Evolutionary conservation across 371 early-diverging fungal genomes (phyloP).

Genomic region (Mucor indicus): DNA sequence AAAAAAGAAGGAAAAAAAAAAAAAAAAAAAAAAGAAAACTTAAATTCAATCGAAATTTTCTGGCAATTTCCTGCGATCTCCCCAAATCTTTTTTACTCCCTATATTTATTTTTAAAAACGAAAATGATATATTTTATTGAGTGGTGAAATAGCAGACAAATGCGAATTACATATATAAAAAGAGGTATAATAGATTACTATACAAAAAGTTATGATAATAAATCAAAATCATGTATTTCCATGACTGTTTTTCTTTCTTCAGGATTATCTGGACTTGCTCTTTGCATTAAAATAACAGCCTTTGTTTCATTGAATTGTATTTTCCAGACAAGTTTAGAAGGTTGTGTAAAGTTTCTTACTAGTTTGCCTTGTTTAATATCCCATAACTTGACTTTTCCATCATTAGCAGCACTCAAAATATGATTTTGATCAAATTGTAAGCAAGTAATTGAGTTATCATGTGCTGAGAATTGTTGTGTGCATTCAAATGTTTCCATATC

Average conservation of each 20-base stretch:
- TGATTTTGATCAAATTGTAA: conserved; percentile 80
- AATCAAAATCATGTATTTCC: conserved; percentile 53
- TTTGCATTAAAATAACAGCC: conserved; percentile 61
- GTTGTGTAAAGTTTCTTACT: conserved; percentile 61
- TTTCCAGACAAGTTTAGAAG: conserved; percentile 64
- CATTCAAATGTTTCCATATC: conserved; percentile 65
- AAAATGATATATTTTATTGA: too few species aligned
- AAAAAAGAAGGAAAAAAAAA: background rate
- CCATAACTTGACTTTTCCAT: conserved; percentile 85
- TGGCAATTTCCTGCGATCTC: conserved; percentile 19
- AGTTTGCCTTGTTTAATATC: conserved; percentile 73
- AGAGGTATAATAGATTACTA: background rate
- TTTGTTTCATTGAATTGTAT: conserved; percentile 61
- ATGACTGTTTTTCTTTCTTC: conserved; percentile 39
- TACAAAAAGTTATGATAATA: too few species aligned
- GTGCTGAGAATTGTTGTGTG: conserved; percentile 70
- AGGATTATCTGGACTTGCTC: conserved; percentile 21
- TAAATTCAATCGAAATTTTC: conserved; percentile 5
- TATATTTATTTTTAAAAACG: too few species aligned
- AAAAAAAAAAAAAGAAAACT: background rate
- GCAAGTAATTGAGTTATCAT: conserved; percentile 82
- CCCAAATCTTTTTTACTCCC: too few species aligned
- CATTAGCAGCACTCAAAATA: conserved; percentile 82
- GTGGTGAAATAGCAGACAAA: too few species aligned
- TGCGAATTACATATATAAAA: background rate